These are phyloP conservation scores for Nemania serpens DNA, from an alignment of 2,329 filamentous ascomycete genomes.

Conservation along the genomic window DNA sequence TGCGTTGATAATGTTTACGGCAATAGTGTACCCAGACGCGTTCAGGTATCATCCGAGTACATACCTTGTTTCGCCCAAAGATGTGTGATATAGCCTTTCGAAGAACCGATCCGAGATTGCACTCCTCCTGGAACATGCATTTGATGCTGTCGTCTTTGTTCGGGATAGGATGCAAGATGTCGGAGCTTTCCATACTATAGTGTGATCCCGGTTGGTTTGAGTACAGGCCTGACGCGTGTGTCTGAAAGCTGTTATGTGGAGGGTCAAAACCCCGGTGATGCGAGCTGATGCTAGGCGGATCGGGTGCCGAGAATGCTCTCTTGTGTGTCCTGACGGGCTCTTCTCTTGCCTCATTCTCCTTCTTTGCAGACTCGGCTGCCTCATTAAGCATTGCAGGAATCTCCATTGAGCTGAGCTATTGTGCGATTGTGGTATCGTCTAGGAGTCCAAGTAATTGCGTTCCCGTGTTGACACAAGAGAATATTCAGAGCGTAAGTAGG, in stretches of 20 bases:
- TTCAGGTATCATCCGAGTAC: conserved; percentile 71
- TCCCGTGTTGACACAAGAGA: no score
- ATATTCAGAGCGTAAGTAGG: no score
- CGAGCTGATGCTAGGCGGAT: conserved; percentile 44
- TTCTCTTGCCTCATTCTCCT: conserved; percentile 25
- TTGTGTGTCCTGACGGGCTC: conserved; percentile 45
- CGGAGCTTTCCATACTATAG: conserved; percentile 31
- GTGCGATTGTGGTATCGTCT: no score
- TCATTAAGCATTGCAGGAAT: conserved; percentile 49
- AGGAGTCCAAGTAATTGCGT: no score
- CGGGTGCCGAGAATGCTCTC: conserved; percentile 55
- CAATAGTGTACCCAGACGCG: conserved; percentile 77
- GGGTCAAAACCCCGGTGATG: conserved; percentile 31
- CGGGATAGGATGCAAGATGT: neutral
- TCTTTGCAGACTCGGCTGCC: conserved; percentile 35
- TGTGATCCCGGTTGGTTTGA: conserved; percentile 28
- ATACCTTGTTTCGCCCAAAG: conserved; percentile 81
- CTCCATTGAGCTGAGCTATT: conserved; percentile 42
- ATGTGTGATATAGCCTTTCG: conserved; percentile 82
- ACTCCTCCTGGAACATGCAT: conserved; percentile 63
- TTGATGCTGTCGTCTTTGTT: conserved; percentile 36
- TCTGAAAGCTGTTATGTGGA: conserved; percentile 35
- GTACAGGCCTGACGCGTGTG: conserved; percentile 36
- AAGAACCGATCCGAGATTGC: conserved; percentile 62
- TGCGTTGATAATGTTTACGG: conserved; percentile 81